Conservation (phyloP, 2,329 filamentous ascomycete genomes). For the Cylindrodendrum hubeiense region DNA sequence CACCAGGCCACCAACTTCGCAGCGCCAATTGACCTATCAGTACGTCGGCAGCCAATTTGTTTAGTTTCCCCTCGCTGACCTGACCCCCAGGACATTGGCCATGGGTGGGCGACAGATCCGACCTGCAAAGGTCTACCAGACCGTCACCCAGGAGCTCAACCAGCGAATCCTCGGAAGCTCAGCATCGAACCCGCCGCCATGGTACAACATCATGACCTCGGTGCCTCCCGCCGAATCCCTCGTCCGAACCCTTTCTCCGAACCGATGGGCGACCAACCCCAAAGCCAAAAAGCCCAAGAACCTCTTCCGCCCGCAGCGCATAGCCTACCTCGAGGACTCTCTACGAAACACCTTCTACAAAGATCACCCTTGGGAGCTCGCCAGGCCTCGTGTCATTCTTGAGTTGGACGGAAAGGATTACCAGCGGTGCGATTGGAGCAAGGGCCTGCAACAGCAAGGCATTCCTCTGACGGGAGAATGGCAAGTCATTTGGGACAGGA, state of each 20-base stretch:
- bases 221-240: conserved; percentile 71
- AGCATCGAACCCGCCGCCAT: conserved; percentile 56
- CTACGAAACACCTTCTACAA: conserved; percentile 86
- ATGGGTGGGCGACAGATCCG: conserved; percentile 61
- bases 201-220: conserved; percentile 64
- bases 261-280: conserved; percentile 56
- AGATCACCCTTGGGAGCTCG: conserved; percentile 98
- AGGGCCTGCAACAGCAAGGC: conserved; percentile 77
- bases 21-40: conserved; percentile 38
- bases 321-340: conserved; percentile 86
- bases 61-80: conserved; percentile 11
- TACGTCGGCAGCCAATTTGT: background rate
- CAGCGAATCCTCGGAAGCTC: conserved; percentile 53
- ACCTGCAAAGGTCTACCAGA: conserved; percentile 61
- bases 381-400: conserved; percentile 85
- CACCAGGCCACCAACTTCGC: conserved; percentile 22
- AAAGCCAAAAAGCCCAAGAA: conserved; percentile 71
- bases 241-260: conserved; percentile 64
- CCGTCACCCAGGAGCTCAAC: conserved; percentile 58
- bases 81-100: conserved; percentile 26
- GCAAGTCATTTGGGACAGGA: conserved; percentile 20
- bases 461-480: conserved; percentile 80
- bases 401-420: conserved; percentile 89
- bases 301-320: conserved; percentile 82
- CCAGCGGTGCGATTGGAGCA: conserved; percentile 83